Evolutionary conservation across 768 basidiomycete species (phyloP).

Genomic region (Chalciporus pseudorubinellus): DNA sequence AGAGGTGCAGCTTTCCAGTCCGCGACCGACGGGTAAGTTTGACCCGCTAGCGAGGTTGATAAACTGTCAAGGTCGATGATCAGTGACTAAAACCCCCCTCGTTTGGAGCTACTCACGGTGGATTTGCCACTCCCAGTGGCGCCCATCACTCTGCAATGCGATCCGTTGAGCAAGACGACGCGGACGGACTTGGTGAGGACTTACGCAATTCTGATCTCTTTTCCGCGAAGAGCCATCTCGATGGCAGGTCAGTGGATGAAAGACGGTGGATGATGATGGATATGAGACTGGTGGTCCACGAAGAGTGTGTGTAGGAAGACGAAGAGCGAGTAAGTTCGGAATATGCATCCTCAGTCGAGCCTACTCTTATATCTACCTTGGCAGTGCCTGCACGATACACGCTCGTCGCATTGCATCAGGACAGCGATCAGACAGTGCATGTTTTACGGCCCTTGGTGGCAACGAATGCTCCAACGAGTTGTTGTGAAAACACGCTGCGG

Average conservation of each 20-base stretch:
- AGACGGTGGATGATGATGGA: neutral
- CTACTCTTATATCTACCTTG: constrained; percentile 18
- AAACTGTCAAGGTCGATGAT: constrained; percentile 37
- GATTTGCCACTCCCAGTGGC: constrained; percentile 38
- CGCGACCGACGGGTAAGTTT: constrained; percentile 42
- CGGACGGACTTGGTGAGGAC: neutral
- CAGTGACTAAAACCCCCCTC: neutral
- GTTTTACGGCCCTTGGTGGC: constrained; percentile 13
- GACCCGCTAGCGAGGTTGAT: constrained; percentile 54
- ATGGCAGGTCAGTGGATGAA: neutral
- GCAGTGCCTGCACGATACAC: constrained; percentile 6
- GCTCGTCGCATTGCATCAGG: constrained; percentile 12
- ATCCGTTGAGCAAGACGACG: constrained; percentile 4
- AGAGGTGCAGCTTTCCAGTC: constrained; percentile 51
- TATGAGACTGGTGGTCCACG: neutral
- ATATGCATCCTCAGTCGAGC: neutral
- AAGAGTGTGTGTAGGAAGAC: neutral
- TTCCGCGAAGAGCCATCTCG: constrained; percentile 27
- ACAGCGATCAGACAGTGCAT: constrained; percentile 11
- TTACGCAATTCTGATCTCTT: constrained; percentile 35
- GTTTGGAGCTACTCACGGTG: constrained; percentile 21
- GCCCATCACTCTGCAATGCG: constrained; percentile 32
- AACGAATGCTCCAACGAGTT: neutral
- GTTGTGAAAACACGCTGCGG: constrained; percentile 16
- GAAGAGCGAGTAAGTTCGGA: constrained; percentile 1